phyloP scores from a whole-genome alignment of 2,329 filamentous ascomycete genomes.

The Conoideocrella luteorostrata region DNA sequence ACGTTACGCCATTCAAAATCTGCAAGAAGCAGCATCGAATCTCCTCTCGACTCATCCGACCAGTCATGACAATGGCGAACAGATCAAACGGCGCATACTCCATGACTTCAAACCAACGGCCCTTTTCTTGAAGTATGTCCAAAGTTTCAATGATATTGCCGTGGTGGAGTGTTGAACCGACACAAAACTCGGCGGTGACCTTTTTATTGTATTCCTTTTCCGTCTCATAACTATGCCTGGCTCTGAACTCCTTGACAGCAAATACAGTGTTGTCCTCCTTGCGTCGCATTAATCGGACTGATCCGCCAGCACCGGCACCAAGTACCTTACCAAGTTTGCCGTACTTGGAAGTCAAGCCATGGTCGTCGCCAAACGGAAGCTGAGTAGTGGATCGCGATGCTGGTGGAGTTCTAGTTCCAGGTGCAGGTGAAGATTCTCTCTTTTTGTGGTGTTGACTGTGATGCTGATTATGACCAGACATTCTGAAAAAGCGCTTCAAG shows the following conservation, averaged over 20 bases:
- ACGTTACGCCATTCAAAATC: slow-evolving; percentile 89
- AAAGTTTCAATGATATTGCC: slow-evolving; percentile 98
- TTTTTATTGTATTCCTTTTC: slow-evolving; percentile 98
- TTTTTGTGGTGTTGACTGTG: slow-evolving; percentile 61
- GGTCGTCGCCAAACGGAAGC: slow-evolving; percentile 89
- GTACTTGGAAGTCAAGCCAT: slow-evolving; percentile 84
- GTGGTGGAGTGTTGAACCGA: slow-evolving; percentile 92
- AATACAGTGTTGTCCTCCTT: slow-evolving; percentile 90
- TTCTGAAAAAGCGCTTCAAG: slow-evolving; percentile 92
- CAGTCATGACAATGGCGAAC: slow-evolving; percentile 98
- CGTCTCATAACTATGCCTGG: slow-evolving; percentile 85
- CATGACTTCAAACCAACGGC: slow-evolving; percentile 97
- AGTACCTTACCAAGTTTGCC: slow-evolving; percentile 93
- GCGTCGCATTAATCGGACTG: slow-evolving; percentile 88
- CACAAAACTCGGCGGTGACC: slow-evolving; percentile 95
- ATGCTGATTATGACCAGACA: slow-evolving; percentile 62
- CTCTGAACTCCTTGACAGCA: slow-evolving; percentile 93
- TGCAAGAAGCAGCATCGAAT: slow-evolving; percentile 88
- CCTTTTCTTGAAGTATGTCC: slow-evolving; percentile 91
- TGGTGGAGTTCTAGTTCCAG: slow-evolving; percentile 42
- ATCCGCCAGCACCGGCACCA: slow-evolving; percentile 89
- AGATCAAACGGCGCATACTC: slow-evolving; percentile 94
- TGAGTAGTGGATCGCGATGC: slow-evolving; percentile 39
- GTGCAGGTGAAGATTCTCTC: slow-evolving; percentile 57
- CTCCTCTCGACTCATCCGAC: slow-evolving; percentile 90